These are phyloP conservation scores for Pelargonium fulgidum DNA, from an alignment of 441 rosid genomes.

Conservation along the genomic window DNA sequence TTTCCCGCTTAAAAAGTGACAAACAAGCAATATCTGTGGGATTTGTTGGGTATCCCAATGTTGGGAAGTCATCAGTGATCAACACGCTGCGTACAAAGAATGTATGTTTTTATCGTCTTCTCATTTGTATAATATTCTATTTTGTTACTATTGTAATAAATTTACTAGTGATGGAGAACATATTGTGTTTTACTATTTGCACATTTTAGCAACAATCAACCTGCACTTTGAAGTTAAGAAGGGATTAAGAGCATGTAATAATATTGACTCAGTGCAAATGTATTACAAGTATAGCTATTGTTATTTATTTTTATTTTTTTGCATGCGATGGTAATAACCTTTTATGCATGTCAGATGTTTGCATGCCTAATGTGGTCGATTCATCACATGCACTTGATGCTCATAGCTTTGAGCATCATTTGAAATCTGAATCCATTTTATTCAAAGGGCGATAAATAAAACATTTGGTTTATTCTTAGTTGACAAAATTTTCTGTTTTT, in stretches of 20 bases:
- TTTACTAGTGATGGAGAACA: background rate
- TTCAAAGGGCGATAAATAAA: background rate
- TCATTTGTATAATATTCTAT: conserved; percentile 3
- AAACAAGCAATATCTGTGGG: conserved; percentile 96
- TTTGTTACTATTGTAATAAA: background rate
- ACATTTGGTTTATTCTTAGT: background rate
- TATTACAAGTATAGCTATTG: too few relatives aligned
- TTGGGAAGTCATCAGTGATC: conserved; percentile 93
- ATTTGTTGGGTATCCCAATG: conserved; percentile 92
- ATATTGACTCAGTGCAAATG: too few relatives aligned
- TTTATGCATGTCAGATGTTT: too few relatives aligned
- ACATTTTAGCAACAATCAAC: background rate
- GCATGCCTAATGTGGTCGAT: background rate
- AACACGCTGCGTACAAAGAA: conserved; percentile 86
- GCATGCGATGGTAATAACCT: too few relatives aligned
- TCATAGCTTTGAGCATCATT: background rate
- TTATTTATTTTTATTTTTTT: too few relatives aligned
- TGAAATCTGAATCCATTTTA: background rate
- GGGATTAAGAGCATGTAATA: too few relatives aligned
- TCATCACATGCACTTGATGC: background rate
- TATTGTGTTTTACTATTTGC: background rate
- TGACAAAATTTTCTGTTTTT: conserved; percentile 10
- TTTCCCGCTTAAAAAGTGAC: conserved; percentile 78
- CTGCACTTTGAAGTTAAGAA: background rate
- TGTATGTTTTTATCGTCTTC: conserved; percentile 29